Conservation (phyloP, 2,329 filamentous ascomycete genomes). For the Diaporthe citrichinensis region DNA sequence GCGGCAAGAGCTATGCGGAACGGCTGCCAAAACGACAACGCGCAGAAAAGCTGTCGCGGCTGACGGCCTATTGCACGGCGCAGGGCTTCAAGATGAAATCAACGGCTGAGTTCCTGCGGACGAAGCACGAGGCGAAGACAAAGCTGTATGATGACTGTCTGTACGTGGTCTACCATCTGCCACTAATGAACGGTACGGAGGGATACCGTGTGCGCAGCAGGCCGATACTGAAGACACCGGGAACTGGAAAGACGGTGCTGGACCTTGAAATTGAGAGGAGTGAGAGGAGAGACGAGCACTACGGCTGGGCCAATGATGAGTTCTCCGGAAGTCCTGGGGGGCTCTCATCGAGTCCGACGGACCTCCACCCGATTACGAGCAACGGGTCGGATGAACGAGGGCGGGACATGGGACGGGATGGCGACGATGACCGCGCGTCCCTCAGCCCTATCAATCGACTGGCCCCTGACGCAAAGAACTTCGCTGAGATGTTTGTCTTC, state of each 20-base stretch:
- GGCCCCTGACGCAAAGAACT: conserved; percentile 79
- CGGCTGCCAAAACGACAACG: conserved; percentile 89
- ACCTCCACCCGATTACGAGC: conserved; percentile 48
- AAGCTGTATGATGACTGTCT: conserved; percentile 98
- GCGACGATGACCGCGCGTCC: conserved; percentile 51
- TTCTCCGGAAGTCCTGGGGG: conserved; percentile 63
- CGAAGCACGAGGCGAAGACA: conserved; percentile 89
- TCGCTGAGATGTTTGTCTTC: conserved; percentile 97
- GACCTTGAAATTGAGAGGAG: conserved; percentile 97
- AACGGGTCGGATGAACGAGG: conserved; percentile 44
- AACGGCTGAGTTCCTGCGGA: conserved; percentile 89
- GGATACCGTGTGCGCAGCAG: conserved; percentile 92
- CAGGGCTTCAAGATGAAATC: conserved; percentile 92
- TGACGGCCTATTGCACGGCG: conserved; percentile 97
- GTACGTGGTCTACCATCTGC: conserved; percentile 95
- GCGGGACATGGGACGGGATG: conserved; percentile 33
- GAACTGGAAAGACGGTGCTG: conserved; percentile 87
- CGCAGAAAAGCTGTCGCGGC: conserved; percentile 87
- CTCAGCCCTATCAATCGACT: conserved; percentile 70
- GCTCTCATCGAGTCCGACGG: conserved; percentile 21
- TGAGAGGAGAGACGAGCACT: conserved; percentile 89
- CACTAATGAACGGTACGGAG: conserved; percentile 85
- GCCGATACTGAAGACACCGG: conserved; percentile 91
- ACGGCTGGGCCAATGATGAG: conserved; percentile 89
- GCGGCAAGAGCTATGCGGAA: conserved; percentile 93